Evolutionary conservation across 495 filamentous ascomycete genomes (phyloP).

Genomic region (Aspergillus heteromorphus): DNA sequence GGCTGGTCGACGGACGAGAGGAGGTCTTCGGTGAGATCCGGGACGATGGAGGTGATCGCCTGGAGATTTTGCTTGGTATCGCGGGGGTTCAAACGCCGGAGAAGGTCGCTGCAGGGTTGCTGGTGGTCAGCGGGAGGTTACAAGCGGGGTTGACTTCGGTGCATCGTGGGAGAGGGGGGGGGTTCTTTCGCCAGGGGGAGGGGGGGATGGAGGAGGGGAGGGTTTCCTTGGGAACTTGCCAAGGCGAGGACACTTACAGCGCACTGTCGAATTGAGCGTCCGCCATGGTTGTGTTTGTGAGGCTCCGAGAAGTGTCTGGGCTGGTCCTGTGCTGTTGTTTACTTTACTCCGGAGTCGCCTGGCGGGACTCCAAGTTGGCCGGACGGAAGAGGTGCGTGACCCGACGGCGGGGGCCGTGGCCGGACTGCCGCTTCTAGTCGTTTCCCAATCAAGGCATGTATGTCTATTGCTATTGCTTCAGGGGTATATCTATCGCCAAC

Average conservation of each 20-base stretch:
- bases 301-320: conserved; percentile 4
- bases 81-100: conserved; percentile 93
- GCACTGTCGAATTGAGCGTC: conserved; percentile 58
- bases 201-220: neutral
- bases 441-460: conserved; percentile 2
- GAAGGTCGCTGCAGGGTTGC: conserved; percentile 76
- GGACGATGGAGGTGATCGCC: conserved; percentile 77
- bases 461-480: neutral
- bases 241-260: conserved; percentile 42
- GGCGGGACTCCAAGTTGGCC: conserved; percentile 22
- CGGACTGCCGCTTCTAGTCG: conserved; percentile 14
- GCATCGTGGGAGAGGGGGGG: no score
- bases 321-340: conserved; percentile 1
- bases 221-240: neutral
- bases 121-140: conserved; percentile 30
- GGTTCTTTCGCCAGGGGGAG: neutral
- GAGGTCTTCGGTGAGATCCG: conserved; percentile 92
- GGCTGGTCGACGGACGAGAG: conserved; percentile 97
- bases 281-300: conserved; percentile 42
- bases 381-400: conserved; percentile 33
- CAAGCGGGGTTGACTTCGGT: conserved; percentile 17
- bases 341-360: neutral
- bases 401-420: neutral
- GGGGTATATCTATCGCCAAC: conserved; percentile 1
- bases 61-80: conserved; percentile 80